Base-by-base conservation (phyloP, 192 early-diverging fungal species). In the Rhizophagus prolifer region DNA sequence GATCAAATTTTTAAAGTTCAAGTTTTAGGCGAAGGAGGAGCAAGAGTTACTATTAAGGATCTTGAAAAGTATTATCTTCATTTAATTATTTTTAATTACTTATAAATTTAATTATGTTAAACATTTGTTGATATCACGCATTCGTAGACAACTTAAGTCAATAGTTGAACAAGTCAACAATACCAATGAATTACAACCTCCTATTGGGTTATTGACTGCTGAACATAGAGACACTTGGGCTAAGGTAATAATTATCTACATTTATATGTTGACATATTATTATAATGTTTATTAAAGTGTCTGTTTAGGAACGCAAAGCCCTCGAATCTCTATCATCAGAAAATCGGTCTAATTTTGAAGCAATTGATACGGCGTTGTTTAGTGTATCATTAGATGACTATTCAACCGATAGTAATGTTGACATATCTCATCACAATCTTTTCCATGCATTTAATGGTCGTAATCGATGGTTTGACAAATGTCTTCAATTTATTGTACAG, bases 391-490 rank as follows among this genome's bases (percentile, higher is more conserved):
- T 98, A 73, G 97, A 98, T 81, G 92, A 95, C 70, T 84, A 90
- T 47, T 80, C 85, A n/a, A 84, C 86, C 10, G 79, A 84, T 34
- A 70, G 76, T 8, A 88, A 95, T 73, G 74, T 88, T 19, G 92
- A 96, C 79, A 66, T 83, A 4, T 84, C 90, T 6, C 89, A 95
- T 61, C 85, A 82, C 36, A 92, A 94, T 67, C 81, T 94, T 23
- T 94, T 92, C 82, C 95, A 97, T 81, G 92, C 89, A 8, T 78
- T 83, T 50, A 85, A 94, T 31, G 96, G 88, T 3, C 81, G 81
- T 63, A 98, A 98, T 82, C 87, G 97, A 30, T 98, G 97, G 97
- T 98, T 95, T 86, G 97, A 98, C 86, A 98, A 98, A 87, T 84
- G 95, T 25, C 85, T 98, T 61, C 94, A 95, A 83, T 80, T 98